These are phyloP conservation scores for Teunomyces cretensis DNA, from an alignment of 805 yeast species.

Conservation along the genomic window DNA sequence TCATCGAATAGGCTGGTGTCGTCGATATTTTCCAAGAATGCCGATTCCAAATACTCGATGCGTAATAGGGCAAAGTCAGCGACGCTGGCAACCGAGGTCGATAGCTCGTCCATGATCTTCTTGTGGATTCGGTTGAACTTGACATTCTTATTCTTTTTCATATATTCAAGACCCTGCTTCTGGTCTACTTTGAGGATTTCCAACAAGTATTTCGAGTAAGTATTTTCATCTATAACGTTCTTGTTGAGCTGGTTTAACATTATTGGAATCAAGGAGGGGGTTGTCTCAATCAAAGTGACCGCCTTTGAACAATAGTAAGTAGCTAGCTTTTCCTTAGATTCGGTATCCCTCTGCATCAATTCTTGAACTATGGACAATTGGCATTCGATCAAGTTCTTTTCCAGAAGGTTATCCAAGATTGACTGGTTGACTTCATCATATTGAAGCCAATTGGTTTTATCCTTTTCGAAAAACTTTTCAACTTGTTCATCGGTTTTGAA, in stretches of 20 bases:
- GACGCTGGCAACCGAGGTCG: constrained; percentile 19
- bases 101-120: constrained; percentile 29
- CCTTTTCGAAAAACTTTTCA: constrained; percentile 5
- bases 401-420: constrained; percentile 5
- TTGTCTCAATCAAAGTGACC: not conserved
- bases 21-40: constrained; percentile 19
- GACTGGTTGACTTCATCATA: constrained; percentile 1
- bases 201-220: constrained; percentile 31
- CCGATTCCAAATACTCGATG: constrained; percentile 35
- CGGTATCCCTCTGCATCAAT: not conserved
- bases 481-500: not conserved
- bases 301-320: not conserved
- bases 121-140: constrained; percentile 27
- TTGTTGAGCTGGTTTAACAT: constrained; percentile 13
- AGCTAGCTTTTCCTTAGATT: not conserved
- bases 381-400: not conserved
- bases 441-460: constrained; percentile 10
- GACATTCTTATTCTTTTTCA: constrained; percentile 27
- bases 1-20: constrained; percentile 17
- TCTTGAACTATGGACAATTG: not conserved
- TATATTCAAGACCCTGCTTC: constrained; percentile 28
- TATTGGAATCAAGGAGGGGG: not conserved
- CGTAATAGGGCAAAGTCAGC: constrained; percentile 27
- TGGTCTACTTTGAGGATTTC: constrained; percentile 31
- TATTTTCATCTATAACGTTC: constrained; percentile 18